phyloP scores from a whole-genome alignment of 2,329 filamentous ascomycete genomes.

The Diaporthe sp. region DNA sequence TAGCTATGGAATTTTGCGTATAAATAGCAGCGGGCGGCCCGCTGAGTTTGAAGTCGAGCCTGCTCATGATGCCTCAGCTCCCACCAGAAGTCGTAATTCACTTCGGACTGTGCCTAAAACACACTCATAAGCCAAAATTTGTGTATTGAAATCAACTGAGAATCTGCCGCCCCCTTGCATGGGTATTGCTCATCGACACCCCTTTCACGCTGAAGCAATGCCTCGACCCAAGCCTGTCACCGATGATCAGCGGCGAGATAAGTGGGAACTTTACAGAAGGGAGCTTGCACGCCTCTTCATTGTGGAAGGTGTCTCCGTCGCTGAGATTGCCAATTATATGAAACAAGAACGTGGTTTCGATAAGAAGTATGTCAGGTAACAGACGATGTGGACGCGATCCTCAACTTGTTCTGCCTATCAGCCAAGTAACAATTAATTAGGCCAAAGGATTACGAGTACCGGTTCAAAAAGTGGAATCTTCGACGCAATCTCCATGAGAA shows the following conservation, averaged over 20 bases:
- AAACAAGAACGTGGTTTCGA: neutral
- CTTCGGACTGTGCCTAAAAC: no score
- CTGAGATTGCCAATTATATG: neutral
- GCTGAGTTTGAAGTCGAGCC: no score
- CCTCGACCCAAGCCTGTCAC: neutral
- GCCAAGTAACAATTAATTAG: neutral
- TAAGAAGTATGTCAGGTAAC: neutral
- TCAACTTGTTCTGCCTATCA: neutral
- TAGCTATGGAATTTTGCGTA: no score
- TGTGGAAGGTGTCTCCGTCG: neutral
- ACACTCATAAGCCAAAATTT: no score
- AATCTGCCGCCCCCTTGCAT: neutral
- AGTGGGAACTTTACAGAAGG: constrained; percentile 1
- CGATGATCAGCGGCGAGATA: neutral
- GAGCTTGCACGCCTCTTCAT: neutral
- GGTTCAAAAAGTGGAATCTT: neutral
- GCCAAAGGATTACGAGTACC: constrained; percentile 22
- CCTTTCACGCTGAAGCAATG: neutral
- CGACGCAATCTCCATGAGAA: neutral
- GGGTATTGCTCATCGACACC: neutral
- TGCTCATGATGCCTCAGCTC: no score
- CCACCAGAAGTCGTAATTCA: no score
- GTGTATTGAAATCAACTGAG: no score
- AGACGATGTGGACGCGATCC: rapidly evolving
- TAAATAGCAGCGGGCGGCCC: no score